These are phyloP conservation scores for Trypanosoma congolense DNA, from an alignment of 208 protist species.

Conservation along the genomic window DNA sequence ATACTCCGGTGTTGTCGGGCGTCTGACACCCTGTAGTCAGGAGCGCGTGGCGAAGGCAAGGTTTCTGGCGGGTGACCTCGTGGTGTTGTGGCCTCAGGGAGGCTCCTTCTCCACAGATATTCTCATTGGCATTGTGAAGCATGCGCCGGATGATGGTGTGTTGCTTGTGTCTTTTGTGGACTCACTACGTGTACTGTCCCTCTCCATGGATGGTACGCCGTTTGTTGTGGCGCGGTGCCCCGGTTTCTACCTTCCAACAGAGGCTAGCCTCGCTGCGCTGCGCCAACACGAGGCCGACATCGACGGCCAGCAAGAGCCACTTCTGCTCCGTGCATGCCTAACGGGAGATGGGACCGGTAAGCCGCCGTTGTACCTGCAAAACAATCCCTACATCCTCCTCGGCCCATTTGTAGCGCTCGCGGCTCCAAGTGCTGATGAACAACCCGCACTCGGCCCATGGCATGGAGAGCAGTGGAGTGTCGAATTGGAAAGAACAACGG, in stretches of 20 bases:
- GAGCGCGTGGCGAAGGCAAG: not conserved
- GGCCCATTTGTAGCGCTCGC: not conserved
- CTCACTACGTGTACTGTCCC: not conserved
- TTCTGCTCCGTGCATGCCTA: not conserved
- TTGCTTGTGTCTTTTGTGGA: conserved; percentile 1
- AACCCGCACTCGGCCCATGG: not conserved
- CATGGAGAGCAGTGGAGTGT: not conserved
- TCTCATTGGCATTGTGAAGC: conserved; percentile 2
- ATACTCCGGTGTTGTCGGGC: not conserved
- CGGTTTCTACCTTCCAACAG: conserved; percentile 7
- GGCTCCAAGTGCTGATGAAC: not conserved
- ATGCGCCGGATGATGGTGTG: not conserved
- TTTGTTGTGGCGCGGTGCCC: not conserved
- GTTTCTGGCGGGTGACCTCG: not conserved
- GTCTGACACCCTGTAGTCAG: not conserved
- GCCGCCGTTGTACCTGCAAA: conserved; percentile 4
- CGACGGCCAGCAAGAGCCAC: not conserved
- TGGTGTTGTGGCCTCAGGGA: not conserved
- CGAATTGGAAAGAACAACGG: not conserved
- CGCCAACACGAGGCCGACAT: not conserved
- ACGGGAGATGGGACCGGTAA: not conserved
- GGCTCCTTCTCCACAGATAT: not conserved
- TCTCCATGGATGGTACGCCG: not conserved
- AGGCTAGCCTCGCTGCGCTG: not conserved
- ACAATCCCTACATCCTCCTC: not conserved